phyloP scores from a whole-genome alignment of 1,284 basidiomycete genomes.

The Rhodotorula sp. region DNA sequence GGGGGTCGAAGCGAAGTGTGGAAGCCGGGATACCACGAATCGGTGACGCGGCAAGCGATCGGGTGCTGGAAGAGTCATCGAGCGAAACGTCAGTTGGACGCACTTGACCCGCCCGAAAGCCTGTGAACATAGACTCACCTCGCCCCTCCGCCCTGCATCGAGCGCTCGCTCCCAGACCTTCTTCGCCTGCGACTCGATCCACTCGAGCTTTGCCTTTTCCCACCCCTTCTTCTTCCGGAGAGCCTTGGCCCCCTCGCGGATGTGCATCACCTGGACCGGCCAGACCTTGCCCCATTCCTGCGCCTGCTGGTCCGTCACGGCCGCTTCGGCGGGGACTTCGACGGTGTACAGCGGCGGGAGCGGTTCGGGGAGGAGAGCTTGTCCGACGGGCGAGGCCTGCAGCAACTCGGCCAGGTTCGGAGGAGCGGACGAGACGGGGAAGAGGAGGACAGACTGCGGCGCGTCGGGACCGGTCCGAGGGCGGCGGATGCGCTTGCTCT shows the following conservation, averaged over 20 bases:
- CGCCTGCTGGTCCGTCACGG: constrained; percentile 67
- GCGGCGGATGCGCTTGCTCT: constrained; percentile 2
- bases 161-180: constrained; percentile 68
- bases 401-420: constrained; percentile 45
- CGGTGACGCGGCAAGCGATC: constrained; percentile 69
- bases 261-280: constrained; percentile 76
- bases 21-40: constrained; percentile 57
- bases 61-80: constrained; percentile 58
- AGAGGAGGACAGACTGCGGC: constrained; percentile 42
- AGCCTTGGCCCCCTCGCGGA: constrained; percentile 63
- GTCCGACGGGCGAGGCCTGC: constrained; percentile 42
- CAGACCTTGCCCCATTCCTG: constrained; percentile 56
- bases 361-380: neutral
- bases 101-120: neutral
- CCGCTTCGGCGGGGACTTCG: constrained; percentile 67
- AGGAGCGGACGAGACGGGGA: constrained; percentile 39
- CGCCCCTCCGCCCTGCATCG: constrained; percentile 55
- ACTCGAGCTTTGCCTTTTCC: constrained; percentile 55
- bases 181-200: constrained; percentile 62
- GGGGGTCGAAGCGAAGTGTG: constrained; percentile 32
- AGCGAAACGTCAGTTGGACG: neutral
- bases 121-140: constrained; percentile 54
- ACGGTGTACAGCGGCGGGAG: constrained; percentile 42
- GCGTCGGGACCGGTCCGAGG: constrained; percentile 20
- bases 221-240: constrained; percentile 36